These are phyloP conservation scores for Diaporthe sp. DNA, from an alignment of 2,329 filamentous ascomycete genomes.

Conservation along the genomic window DNA sequence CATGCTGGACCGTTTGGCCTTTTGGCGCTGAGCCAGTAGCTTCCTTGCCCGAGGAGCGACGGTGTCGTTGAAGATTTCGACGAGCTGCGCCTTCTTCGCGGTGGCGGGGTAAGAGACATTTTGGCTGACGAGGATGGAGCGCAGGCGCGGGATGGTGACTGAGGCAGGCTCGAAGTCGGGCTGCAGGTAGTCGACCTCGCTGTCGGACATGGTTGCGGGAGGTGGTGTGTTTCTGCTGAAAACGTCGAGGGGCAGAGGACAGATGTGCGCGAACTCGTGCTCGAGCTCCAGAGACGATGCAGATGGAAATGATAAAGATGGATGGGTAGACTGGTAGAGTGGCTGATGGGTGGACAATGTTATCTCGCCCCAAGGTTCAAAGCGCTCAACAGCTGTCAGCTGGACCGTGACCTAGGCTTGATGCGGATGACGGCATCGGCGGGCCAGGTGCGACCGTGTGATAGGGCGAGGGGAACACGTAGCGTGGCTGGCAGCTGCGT, in stretches of 20 bases:
- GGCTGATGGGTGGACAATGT: constrained; percentile 6
- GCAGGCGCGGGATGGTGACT: constrained; percentile 88
- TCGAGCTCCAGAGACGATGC: not conserved
- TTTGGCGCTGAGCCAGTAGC: constrained; percentile 80
- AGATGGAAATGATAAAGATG: not conserved
- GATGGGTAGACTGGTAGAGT: not conserved
- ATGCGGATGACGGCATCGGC: constrained; percentile 30
- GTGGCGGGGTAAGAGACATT: constrained; percentile 87
- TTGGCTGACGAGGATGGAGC: constrained; percentile 92
- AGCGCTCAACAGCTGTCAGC: constrained; percentile 26
- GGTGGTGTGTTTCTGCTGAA: not conserved
- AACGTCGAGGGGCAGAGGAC: not conserved
- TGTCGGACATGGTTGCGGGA: constrained; percentile 67
- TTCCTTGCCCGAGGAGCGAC: constrained; percentile 84
- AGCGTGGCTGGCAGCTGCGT: constrained; percentile 11
- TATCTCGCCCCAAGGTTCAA: constrained; percentile 16
- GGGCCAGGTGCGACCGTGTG: constrained; percentile 28
- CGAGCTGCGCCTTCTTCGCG: constrained; percentile 91
- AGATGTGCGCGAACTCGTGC: not conserved
- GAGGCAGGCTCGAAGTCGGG: constrained; percentile 86
- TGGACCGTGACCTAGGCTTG: constrained; percentile 21
- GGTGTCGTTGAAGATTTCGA: constrained; percentile 85
- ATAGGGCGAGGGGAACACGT: constrained; percentile 8
- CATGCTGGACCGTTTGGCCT: constrained; percentile 86
- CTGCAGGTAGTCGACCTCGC: constrained; percentile 86